Evolutionary conservation across 2,329 filamentous ascomycete species (phyloP), one percentile per base, ranked within the genome.

Genomic region (Aspergillus sp.): DNA sequence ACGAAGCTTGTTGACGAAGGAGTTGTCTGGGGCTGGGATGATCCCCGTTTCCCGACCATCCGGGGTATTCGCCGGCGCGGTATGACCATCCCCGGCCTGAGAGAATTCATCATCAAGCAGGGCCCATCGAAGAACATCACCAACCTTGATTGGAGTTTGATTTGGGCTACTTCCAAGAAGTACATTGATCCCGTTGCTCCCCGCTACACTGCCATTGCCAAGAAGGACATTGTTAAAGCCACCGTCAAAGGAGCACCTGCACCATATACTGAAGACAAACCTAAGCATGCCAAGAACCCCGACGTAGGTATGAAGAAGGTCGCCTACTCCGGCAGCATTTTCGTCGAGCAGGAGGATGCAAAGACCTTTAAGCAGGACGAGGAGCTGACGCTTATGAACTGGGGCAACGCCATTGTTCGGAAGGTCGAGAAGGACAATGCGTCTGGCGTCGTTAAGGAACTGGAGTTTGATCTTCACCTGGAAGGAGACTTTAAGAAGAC

Each of bases 381-480:
- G 66, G 88, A 95, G 61, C 84, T 96, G 50, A 95, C 89, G 0
- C 71, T 95, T 26, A 95, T 95, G 89, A 82, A 82, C 58, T 96
- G 89, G 89, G 91, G 89, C 55, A 75, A 66, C 60, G 69, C 42
- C 48, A 52, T 60, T 65, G 52, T 75, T 62, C 48, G 59, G 30
- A 61, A 62, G 50, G 64, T 67, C 43, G 68, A 74, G 29, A 65
- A 66, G 20, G 59, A 66, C 36, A 43, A 47, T 15, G 61, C 65
- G 17, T 60, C 62, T 12, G 68, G 68, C 32, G 67, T 74, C 29
- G 78, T 94, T 49, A 80, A 78, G 8, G 68, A 65, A 22, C 70
- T 94, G 24, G 81, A 82, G 36, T 69, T 91, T 33, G 85, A 94
- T 63, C 75, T 95, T n/a, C 82, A 96, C 61, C 75, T 95, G 30